Base-by-base conservation (phyloP, 768 basidiomycete species). In the Candolleomyces aberdarensis region DNA sequence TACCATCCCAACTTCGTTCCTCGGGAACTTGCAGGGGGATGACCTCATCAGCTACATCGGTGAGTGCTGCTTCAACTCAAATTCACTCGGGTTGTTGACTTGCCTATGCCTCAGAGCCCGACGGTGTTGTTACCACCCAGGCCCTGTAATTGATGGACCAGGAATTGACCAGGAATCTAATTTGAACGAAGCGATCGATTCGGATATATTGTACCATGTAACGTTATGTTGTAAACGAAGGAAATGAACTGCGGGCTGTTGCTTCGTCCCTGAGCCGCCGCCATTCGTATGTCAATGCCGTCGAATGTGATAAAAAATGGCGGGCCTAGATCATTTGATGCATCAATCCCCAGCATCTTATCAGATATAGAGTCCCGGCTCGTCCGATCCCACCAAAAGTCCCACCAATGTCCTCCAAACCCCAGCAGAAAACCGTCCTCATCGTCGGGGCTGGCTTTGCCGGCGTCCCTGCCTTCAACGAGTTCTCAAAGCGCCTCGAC, bases 371-470 rank as follows among this genome's bases (percentile, higher is more conserved):
- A 36, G 26, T 26, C 36, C 36, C 36, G 36, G 6, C 36, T 36
- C 5, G 36, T 8, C 36, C 36, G 36, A 36, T 36, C 36, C 36
- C 36, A 36, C 36, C 36, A 36, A 7, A 36, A 36, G 36, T 36
- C 36, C 36, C 36, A 7, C 5, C 36, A 7, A 36, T 36, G 36
- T 36, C 36, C 36, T 14, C 44, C 44, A 56, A 65, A 19, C 67
- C 63, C 58, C 26, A 26, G 26, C 26, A 26, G 26, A 67, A 68
- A 50, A 72, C 70, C 63, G 63, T 77, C 63, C 74, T 88, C 40
- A 73, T 88, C 63, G 72, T 87, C 59, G 81, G 86, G 51, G 85
- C 80, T n/a, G 86, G 84, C 58, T 72, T 67, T 29, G 80, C 77
- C 0, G 85, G 87, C 14, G 66, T 71, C 32, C 60, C 70, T 9